Evolutionary conservation across 176 grass and related monocot genomes (phyloP).

Genomic region (Phoenix dactylifera): DNA sequence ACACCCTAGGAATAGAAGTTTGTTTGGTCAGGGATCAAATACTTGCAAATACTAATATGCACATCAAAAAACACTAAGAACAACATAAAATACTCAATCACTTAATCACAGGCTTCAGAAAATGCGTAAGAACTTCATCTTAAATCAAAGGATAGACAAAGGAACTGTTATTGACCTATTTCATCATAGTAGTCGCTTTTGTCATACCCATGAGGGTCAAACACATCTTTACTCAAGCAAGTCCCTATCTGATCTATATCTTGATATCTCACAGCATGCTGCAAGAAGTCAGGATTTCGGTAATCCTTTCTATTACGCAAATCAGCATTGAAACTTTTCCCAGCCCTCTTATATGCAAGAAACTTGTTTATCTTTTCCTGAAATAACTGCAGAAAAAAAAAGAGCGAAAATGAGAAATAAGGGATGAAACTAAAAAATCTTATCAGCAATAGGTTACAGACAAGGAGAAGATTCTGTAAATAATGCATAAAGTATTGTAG

Average conservation of each 20-base stretch:
- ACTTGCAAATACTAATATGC: too few relatives aligned
- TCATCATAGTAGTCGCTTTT: constrained; percentile 79
- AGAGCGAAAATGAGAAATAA: background rate
- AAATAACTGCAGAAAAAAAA: constrained; percentile 13
- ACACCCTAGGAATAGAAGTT: too few relatives aligned
- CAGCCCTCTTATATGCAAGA: constrained; percentile 52
- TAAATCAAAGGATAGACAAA: background rate
- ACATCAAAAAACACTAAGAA: too few relatives aligned
- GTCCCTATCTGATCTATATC: constrained; percentile 93
- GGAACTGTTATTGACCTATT: constrained; percentile 44
- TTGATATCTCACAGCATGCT: constrained; percentile 97
- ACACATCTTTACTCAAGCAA: constrained; percentile 92
- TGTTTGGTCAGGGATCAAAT: too few relatives aligned
- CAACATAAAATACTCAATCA: too few relatives aligned
- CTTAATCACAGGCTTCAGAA: too few relatives aligned
- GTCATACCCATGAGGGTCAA: constrained; percentile 78
- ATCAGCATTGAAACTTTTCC: constrained; percentile 96
- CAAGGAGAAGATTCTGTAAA: too few relatives aligned
- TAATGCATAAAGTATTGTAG: too few relatives aligned
- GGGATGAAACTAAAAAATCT: background rate
- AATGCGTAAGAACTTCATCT: too few relatives aligned
- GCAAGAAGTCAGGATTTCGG: constrained; percentile 90
- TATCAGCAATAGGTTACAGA: background rate
- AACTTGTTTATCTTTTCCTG: constrained; percentile 87
- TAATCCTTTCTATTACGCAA: constrained; percentile 94